phyloP scores from a whole-genome alignment of 441 rosid genomes.

The Isatis lusitanica region DNA sequence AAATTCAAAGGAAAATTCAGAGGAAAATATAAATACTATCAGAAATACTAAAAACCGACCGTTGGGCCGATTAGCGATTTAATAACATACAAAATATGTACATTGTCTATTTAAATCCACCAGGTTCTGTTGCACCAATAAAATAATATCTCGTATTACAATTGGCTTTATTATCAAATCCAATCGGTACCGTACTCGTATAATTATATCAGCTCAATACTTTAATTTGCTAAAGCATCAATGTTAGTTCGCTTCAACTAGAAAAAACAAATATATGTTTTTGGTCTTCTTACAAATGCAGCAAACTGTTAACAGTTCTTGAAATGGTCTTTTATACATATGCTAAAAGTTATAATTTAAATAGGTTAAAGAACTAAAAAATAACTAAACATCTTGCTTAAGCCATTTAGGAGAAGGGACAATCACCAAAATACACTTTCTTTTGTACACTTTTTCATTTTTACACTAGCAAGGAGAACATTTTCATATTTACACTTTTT shows the following conservation, averaged over 20 bases:
- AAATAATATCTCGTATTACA: neutral
- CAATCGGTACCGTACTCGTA: neutral
- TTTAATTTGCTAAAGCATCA: neutral
- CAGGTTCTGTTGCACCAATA: constrained; percentile 10
- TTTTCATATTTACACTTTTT: too few species aligned
- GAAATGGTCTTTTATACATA: neutral
- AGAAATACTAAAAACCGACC: constrained; percentile 19
- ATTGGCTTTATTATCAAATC: constrained; percentile 6
- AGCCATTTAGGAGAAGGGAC: too few species aligned
- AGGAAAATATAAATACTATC: neutral
- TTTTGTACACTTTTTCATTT: too few species aligned
- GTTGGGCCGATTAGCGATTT: constrained; percentile 17
- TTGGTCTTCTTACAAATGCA: neutral
- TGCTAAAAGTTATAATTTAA: neutral
- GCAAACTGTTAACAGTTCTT: neutral
- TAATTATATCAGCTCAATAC: neutral
- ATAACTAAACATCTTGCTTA: neutral
- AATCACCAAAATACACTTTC: too few species aligned
- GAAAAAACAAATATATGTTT: neutral
- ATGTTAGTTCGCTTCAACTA: neutral
- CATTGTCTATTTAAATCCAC: neutral
- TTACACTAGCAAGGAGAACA: too few species aligned
- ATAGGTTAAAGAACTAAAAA: too few species aligned
- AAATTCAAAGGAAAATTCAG: constrained; percentile 1
- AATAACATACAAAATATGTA: neutral